Conservation (phyloP, 495 filamentous ascomycete species). For the Penicillium waksmanii region DNA sequence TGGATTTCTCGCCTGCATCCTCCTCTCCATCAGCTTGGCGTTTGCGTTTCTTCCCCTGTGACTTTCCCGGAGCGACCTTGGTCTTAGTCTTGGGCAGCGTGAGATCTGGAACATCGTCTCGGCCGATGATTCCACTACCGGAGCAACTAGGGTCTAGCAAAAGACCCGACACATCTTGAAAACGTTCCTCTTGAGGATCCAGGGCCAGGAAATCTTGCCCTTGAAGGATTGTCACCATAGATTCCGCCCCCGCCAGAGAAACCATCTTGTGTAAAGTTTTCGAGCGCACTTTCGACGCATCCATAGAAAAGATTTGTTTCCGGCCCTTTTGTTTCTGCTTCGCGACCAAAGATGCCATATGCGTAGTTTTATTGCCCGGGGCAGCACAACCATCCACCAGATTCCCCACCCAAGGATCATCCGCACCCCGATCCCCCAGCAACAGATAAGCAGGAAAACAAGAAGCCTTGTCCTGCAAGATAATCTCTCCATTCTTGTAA, state of each 20-base stretch:
- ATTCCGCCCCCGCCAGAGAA: conserved; percentile 67
- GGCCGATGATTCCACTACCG: conserved; percentile 88
- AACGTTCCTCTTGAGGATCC: conserved; percentile 59
- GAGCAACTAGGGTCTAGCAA: conserved; percentile 93
- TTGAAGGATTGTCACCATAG: conserved; percentile 63
- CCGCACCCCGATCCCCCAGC: conserved; percentile 52
- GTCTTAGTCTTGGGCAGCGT: conserved; percentile 42
- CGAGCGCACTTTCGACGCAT: conserved; percentile 56
- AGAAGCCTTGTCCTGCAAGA: conserved; percentile 94
- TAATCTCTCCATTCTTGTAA: conserved; percentile 76
- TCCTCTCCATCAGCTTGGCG: conserved; percentile 30
- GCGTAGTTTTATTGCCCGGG: conserved; percentile 96
- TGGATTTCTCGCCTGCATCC: conserved; percentile 17
- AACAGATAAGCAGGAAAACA: conserved; percentile 89
- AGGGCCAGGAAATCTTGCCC: conserved; percentile 80
- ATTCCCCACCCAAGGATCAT: conserved; percentile 57
- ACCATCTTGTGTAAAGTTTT: conserved; percentile 83
- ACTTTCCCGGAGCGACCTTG: conserved; percentile 25
- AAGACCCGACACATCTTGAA: conserved; percentile 67
- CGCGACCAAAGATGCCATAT: conserved; percentile 74
- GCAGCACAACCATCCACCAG: conserved; percentile 90
- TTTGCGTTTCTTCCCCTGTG: conserved; percentile 52
- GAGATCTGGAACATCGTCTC: conserved; percentile 72
- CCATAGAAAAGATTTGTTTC: conserved; percentile 46
- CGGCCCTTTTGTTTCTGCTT: conserved; percentile 33